phyloP scores from a whole-genome alignment of 768 basidiomycete genomes.

The Hygrophorus russula region DNA sequence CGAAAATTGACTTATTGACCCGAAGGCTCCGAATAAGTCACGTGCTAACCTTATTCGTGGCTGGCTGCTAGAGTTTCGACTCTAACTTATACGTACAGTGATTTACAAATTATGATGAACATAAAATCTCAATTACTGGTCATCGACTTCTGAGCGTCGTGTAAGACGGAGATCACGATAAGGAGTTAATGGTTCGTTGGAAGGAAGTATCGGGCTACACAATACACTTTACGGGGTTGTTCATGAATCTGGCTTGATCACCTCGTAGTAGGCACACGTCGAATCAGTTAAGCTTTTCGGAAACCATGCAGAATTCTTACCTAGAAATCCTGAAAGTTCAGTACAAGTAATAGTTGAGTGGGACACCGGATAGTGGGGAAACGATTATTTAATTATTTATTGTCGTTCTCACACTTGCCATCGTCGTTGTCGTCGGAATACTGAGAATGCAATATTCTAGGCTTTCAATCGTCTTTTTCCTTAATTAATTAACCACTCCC shows the following conservation, averaged over 20 bases:
- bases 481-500: background rate
- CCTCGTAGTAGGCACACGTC: too few species aligned
- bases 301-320: conserved; percentile 57
- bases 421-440: too few species aligned
- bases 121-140: too few species aligned
- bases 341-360: conserved; percentile 68
- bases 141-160: too few species aligned
- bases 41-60: too few species aligned
- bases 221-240: background rate
- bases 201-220: too few species aligned
- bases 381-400: too few species aligned
- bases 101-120: too few species aligned
- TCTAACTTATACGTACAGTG: too few species aligned
- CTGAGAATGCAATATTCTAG: background rate
- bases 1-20: background rate
- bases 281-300: conserved; percentile 56
- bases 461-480: background rate
- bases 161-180: conserved; percentile 75
- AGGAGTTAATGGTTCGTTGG: conserved; percentile 61
- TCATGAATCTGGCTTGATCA: conserved; percentile 5
- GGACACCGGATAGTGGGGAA: conserved; percentile 64
- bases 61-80: too few species aligned
- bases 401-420: too few species aligned
- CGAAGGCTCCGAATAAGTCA: too few species aligned
- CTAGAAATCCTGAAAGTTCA: conserved; percentile 32